Evolutionary conservation across 176 grass and related monocot genomes (phyloP), one percentile per base, ranked within the genome.

Genomic region (Olyra latifolia): DNA sequence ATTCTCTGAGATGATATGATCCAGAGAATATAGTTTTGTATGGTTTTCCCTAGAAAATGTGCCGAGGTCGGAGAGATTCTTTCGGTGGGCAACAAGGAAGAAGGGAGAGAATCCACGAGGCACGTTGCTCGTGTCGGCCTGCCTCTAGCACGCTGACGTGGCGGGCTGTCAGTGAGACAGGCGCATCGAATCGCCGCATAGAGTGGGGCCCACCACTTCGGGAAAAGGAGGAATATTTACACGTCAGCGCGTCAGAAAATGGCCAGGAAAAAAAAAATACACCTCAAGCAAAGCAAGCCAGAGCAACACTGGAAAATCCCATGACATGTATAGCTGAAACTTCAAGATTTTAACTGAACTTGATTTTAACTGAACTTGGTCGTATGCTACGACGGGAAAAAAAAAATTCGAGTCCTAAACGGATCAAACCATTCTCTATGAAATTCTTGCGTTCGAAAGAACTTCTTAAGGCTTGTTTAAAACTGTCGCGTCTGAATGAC

Each of bases 151-250:
- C 5, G 48, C 71, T 69, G 62, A 71, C 38, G 66, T 83, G 66
- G 66, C 57, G 29, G 32, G 8, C 66, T 78, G 59, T 74, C 68
- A 72, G 80, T 48, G 48, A 54, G 27, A 83, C 47, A 68, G 28
- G 63, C 8, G 75, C 69, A 80, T 84, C 87, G 69, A 84, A 38
- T 80, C 81, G 61, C 75, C 81, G 69, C 87, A 16, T 88, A 74
- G 30, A 1, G n/a, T n/a, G 43, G 61, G 80, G 13, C 42, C 75
- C 87, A 27, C 81, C 57, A 29, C 72, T 56, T 43, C 1, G 24
- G 5, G 11, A 59, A 41, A 74, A 35, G 32, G 42, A 29, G 52
- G 57, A 53, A 71, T 55, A 54, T 79, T 55, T 41, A 58, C 69
- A 25, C 48, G 49, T 74, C 50, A 74, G 77, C 47, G 41, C 10